Evolutionary conservation across 495 filamentous ascomycete genomes (phyloP), one percentile per base, ranked within the genome.

Genomic region (Xylaria grammica): DNA sequence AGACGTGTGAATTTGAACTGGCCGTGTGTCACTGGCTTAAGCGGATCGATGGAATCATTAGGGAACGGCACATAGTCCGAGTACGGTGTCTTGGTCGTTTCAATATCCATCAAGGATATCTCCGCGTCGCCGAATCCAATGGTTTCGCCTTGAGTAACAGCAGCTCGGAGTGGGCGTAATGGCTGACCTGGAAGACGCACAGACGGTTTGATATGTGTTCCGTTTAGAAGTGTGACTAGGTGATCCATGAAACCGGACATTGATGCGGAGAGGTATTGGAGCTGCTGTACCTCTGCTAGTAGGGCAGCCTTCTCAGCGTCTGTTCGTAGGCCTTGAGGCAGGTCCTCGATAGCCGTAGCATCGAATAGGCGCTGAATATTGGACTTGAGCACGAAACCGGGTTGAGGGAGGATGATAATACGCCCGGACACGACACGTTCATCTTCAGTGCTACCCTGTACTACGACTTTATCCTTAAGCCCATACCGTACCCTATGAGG

Each of bases 1-100:
- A 84, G 58, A 10, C 70, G 72, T 0, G 72, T 75, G 65, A 83
- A 75, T 19, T 36, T 61, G 40, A 82, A 67, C 55, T 84, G 82
- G 7, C 82, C 82, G 62, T 85, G 82, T 0, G 78, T 81, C 22
- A 69, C 78, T 1, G 77, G 77, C 67, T 83, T 82, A 59, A 84
- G 82, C 0, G 73, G 66, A 11, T 26, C 13, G 27, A 5, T 15
- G 10, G 8, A 52, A 7, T 8, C 32, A 8, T 24, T 38, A 20
- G 45, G 40, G 4, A 26, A 10, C 11, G 6, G 4, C 2, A 26
- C 22, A 4, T 4, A 13, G 15, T 4, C 8, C n/a, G 42, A 9
- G 48, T 50, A 50, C 8, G 48, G 48, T 4, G 48, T 50, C 4
- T 24, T 4, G 26, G 4, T 20, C 5, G 48, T 24, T 4, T 50